Conservation (phyloP, 2,329 filamentous ascomycete genomes). For the Epichloe hybrida region DNA sequence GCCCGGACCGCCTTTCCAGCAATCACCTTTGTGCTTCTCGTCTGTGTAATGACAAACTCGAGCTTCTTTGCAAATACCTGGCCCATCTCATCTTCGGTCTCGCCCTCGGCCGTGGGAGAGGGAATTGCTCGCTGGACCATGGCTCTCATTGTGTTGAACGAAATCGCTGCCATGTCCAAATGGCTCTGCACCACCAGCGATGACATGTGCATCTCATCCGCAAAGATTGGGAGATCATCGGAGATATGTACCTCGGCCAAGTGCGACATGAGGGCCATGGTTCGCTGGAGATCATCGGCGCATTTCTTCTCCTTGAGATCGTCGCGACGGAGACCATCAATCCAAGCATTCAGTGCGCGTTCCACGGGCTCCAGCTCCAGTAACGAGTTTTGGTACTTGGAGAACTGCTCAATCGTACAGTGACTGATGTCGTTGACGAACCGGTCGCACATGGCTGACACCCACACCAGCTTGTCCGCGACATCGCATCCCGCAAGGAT, state of each 20-base stretch:
- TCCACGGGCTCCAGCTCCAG: constrained; percentile 89
- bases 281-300: constrained; percentile 66
- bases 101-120: constrained; percentile 11
- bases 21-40: constrained; percentile 72
- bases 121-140: constrained; percentile 56
- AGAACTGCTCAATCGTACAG: constrained; percentile 68
- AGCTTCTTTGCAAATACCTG: constrained; percentile 56
- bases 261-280: constrained; percentile 77
- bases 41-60: constrained; percentile 59
- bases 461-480: constrained; percentile 73
- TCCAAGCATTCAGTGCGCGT: constrained; percentile 73
- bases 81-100: constrained; percentile 48
- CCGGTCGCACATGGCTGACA: constrained; percentile 69
- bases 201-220: constrained; percentile 68
- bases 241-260: constrained; percentile 69
- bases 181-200: constrained; percentile 65
- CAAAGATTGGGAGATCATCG: constrained; percentile 55
- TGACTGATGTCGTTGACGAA: constrained; percentile 70
- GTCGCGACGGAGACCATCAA: constrained; percentile 70
- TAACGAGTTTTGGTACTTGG: constrained; percentile 62
- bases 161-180: constrained; percentile 61
- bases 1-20: constrained; percentile 65
- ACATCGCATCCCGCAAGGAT: constrained; percentile 69
- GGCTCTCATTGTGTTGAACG: constrained; percentile 47
- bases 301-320: constrained; percentile 78